phyloP scores from a whole-genome alignment of 2,329 filamentous ascomycete species.

The Colletotrichum sp. region DNA sequence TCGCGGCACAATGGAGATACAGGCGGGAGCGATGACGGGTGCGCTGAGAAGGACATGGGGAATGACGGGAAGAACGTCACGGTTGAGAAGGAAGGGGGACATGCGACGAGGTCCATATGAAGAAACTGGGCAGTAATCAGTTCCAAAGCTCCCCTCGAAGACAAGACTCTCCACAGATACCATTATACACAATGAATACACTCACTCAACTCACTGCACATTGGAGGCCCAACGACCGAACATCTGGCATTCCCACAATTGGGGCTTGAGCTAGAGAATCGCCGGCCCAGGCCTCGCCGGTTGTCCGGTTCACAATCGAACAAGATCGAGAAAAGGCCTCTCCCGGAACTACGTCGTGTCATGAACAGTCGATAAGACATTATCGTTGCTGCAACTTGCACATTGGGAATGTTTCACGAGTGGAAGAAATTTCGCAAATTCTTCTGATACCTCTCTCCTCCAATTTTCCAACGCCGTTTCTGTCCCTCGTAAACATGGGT shows the following conservation, averaged over 20 bases:
- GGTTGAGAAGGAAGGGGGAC: too few relatives aligned
- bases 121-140: too few relatives aligned
- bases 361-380: background rate
- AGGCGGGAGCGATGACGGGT: rapidly evolving
- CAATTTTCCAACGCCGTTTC: background rate
- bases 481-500: background rate
- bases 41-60: background rate
- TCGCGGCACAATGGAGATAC: rapidly evolving
- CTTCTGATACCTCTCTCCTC: background rate
- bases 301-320: background rate
- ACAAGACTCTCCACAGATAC: too few relatives aligned
- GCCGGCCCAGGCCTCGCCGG: too few relatives aligned
- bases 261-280: too few relatives aligned
- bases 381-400: background rate
- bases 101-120: too few relatives aligned
- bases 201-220: background rate
- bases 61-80: background rate
- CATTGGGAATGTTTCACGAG: background rate
- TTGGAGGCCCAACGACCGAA: too few relatives aligned
- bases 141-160: too few relatives aligned
- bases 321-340: background rate
- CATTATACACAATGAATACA: too few relatives aligned
- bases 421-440: background rate
- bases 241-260: too few relatives aligned
- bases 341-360: background rate